Conservation (phyloP, 305 asterid species). For the Rubia tinctorum region DNA sequence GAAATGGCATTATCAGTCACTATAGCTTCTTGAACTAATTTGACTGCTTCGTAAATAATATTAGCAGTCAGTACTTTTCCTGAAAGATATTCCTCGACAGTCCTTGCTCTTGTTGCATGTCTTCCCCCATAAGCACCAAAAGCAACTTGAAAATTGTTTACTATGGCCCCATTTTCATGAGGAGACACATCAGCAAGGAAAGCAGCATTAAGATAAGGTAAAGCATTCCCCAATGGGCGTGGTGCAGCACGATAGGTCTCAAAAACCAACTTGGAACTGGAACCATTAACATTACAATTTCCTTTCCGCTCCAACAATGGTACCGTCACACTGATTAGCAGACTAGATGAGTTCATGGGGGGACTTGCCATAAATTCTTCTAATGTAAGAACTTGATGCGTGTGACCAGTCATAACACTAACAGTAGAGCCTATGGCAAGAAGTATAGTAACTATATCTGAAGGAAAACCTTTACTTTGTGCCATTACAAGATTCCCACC, state of each 20-base stretch:
- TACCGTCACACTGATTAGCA: constrained; percentile 59
- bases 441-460: constrained; percentile 78
- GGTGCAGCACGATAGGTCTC: constrained; percentile 88
- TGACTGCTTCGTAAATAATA: constrained; percentile 52
- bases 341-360: constrained; percentile 43
- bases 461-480: constrained; percentile 76
- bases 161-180: constrained; percentile 27
- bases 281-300: constrained; percentile 22
- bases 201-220: constrained; percentile 86
- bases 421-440: constrained; percentile 62
- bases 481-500: constrained; percentile 95
- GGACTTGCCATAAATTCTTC: constrained; percentile 70
- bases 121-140: constrained; percentile 33
- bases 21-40: constrained; percentile 49
- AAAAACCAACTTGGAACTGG: constrained; percentile 43
- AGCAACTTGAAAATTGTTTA: constrained; percentile 19
- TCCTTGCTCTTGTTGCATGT: constrained; percentile 25
- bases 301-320: constrained; percentile 41
- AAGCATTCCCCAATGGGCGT: constrained; percentile 83
- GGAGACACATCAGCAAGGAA: constrained; percentile 68
- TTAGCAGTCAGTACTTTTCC: constrained; percentile 39
- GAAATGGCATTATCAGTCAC: constrained; percentile 62
- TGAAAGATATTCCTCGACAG: constrained; percentile 44
- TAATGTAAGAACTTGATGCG: constrained; percentile 36
- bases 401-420: constrained; percentile 35